A percentile compares a stretch with the other conserved stretches of the same genome.
Conservation (phyloP, 139 green algal species). For the Marvania coccoides region DNA sequence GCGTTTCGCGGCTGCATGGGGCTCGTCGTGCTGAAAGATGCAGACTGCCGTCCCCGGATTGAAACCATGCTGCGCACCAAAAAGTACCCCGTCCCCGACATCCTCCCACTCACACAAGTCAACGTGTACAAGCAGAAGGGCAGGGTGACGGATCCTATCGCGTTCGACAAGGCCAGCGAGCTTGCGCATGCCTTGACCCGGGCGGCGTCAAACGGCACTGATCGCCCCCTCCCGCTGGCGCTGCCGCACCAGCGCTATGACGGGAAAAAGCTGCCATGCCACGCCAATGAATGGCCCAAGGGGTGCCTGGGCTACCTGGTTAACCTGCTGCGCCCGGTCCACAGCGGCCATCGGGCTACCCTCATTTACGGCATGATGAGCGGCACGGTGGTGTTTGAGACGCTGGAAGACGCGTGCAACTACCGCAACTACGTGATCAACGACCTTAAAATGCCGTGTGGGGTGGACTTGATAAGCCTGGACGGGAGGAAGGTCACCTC, state of each 20-base stretch:
- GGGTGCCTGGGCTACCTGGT: conserved; percentile 59
- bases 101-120: not conserved
- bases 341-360: conserved; percentile 29
- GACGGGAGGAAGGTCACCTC: conserved; percentile 39
- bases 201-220: conserved; percentile 36
- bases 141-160: conserved; percentile 19
- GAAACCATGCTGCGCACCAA: conserved; percentile 15
- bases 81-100: conserved; percentile 10
- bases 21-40: conserved; percentile 19
- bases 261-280: no score
- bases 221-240: conserved; percentile 40
- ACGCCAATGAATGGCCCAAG: conserved; percentile 33
- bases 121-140: not conserved
- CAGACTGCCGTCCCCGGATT: conserved; percentile 6
- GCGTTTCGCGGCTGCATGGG: conserved; percentile 13
- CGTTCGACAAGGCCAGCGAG: conserved; percentile 11
- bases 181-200: conserved; percentile 29
- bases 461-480: conserved; percentile 50
- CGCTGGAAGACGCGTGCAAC: conserved; percentile 31
- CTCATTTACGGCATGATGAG: conserved; percentile 42
- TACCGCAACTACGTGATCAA: conserved; percentile 46
- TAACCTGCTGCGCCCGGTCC: conserved; percentile 54
- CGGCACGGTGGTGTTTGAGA: conserved; percentile 53
- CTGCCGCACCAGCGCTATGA: conserved; percentile 49
- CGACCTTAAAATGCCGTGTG: conserved; percentile 19